Percentiles rank a stretch among this genome's conserved stretches.
These are phyloP conservation scores for Pyrenochaeta sp. DNA, from an alignment of 2,329 filamentous ascomycete genomes.

Conservation along the genomic window DNA sequence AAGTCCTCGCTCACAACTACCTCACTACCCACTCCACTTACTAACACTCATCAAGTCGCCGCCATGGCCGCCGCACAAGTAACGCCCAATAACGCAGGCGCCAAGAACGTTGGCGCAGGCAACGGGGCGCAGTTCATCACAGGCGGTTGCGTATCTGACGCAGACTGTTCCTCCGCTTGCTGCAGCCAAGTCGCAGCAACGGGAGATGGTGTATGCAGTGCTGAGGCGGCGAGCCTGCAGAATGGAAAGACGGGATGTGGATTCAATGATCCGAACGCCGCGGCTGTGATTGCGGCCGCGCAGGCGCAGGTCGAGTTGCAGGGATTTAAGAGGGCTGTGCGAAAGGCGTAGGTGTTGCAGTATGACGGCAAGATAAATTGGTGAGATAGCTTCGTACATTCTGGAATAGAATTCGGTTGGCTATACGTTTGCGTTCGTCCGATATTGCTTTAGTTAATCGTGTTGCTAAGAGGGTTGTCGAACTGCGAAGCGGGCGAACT, in stretches of 20 bases:
- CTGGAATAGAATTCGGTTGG: background rate
- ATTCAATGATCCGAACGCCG: conserved; percentile 39
- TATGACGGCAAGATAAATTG: no score
- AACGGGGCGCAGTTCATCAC: conserved; percentile 43
- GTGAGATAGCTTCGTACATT: background rate
- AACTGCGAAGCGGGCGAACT: background rate
- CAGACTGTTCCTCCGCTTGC: conserved; percentile 40
- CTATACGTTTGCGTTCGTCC: background rate
- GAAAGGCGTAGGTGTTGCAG: conserved; percentile 7
- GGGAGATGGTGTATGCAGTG: conserved; percentile 38
- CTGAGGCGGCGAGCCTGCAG: conserved; percentile 38
- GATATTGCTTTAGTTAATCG: background rate
- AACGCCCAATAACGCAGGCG: conserved; percentile 38
- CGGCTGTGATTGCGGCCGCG: conserved; percentile 39
- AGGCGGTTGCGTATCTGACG: conserved; percentile 38
- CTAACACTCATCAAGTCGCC: conserved; percentile 16
- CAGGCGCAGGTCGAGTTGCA: conserved; percentile 39
- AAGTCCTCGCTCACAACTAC: background rate
- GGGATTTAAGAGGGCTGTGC: conserved; percentile 39
- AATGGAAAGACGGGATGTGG: conserved; percentile 44
- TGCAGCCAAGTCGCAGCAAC: conserved; percentile 32
- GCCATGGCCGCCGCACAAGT: conserved; percentile 27
- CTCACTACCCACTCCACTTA: background rate
- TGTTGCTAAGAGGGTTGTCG: background rate
- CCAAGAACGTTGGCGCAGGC: conserved; percentile 37